Conservation (phyloP, 2,329 filamentous ascomycete species). For the Orbilia ellipsospora region DNA sequence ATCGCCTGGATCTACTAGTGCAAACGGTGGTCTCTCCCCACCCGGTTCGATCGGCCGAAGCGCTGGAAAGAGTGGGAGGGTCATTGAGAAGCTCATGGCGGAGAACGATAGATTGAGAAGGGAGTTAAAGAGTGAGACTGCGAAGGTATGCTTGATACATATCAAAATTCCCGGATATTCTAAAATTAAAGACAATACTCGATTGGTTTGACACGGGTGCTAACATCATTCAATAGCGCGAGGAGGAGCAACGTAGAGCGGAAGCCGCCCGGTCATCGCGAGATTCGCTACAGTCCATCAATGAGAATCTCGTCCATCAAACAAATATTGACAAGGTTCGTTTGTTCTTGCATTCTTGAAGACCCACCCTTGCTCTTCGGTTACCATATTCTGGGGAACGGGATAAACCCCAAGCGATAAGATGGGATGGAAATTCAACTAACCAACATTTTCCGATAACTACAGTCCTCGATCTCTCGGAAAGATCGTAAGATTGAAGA, state of each 20-base stretch:
- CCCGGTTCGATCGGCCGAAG: constrained; percentile 49
- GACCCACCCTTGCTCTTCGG: not conserved
- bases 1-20: constrained; percentile 14
- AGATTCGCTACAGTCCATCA: constrained; percentile 59
- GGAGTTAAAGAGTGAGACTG: constrained; percentile 73
- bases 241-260: constrained; percentile 59
- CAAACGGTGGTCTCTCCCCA: constrained; percentile 46
- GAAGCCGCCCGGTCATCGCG: constrained; percentile 59
- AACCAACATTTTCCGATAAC: constrained; percentile 1
- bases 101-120: constrained; percentile 82
- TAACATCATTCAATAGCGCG: constrained; percentile 52
- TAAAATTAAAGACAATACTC: not conserved
- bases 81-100: constrained; percentile 82
- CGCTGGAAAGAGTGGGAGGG: constrained; percentile 76
- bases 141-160: constrained; percentile 43
- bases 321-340: constrained; percentile 59
- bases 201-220: constrained; percentile 18
- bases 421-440: constrained; percentile 8
- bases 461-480: constrained; percentile 57
- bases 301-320: constrained; percentile 59
- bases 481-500: constrained; percentile 60
- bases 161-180: too few species aligned
- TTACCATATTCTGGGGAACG: not conserved
- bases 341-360: not conserved
- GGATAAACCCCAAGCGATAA: constrained; percentile 6